A percentile compares a stretch with the other conserved stretches of the same genome.
Evolutionary conservation across 1,139 yeast genomes (phyloP).

Genomic region (Meyerozyma elateridarum): DNA sequence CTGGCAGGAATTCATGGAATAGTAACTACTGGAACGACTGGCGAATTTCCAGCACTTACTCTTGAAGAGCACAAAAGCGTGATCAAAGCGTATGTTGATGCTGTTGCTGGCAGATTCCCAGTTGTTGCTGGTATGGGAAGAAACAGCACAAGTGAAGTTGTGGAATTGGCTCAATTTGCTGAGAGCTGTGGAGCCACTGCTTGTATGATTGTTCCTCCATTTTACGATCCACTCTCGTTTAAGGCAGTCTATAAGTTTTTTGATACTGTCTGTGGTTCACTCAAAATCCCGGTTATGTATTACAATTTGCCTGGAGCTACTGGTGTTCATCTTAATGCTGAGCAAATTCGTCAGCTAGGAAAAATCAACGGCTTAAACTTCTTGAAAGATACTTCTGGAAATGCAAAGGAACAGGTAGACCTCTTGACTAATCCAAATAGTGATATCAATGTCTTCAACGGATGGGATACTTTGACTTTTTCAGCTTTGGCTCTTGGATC

Average conservation of each 20-base stretch:
- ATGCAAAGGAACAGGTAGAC: slow-evolving; percentile 13
- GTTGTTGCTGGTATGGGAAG: slow-evolving; percentile 15
- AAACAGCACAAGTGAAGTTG: slow-evolving; percentile 13
- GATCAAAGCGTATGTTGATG: slow-evolving; percentile 14
- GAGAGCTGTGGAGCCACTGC: slow-evolving; percentile 14
- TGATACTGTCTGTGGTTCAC: slow-evolving; percentile 14
- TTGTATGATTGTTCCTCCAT: slow-evolving; percentile 16
- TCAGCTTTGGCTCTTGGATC: slow-evolving; percentile 14
- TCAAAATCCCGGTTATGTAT: slow-evolving; percentile 14
- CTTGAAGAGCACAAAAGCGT: slow-evolving; percentile 13
- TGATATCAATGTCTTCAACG: slow-evolving; percentile 12
- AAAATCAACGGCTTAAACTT: slow-evolving; percentile 13
- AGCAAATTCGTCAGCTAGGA: slow-evolving; percentile 11
- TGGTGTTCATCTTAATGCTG: slow-evolving; percentile 14
- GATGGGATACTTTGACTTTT: slow-evolving; percentile 15
- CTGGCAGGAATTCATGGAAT: slow-evolving; percentile 14
- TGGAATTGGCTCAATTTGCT: slow-evolving; percentile 13
- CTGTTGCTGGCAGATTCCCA: slow-evolving; percentile 12
- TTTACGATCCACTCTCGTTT: slow-evolving; percentile 14
- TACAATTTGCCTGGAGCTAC: slow-evolving; percentile 16
- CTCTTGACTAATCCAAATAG: slow-evolving; percentile 13
- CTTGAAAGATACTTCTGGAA: slow-evolving; percentile 15
- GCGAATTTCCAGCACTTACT: slow-evolving; percentile 15
- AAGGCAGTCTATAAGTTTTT: slow-evolving; percentile 12
- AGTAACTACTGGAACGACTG: slow-evolving; percentile 16